phyloP scores from a whole-genome alignment of 345 rosid species.

The Linum usitatissimum region DNA sequence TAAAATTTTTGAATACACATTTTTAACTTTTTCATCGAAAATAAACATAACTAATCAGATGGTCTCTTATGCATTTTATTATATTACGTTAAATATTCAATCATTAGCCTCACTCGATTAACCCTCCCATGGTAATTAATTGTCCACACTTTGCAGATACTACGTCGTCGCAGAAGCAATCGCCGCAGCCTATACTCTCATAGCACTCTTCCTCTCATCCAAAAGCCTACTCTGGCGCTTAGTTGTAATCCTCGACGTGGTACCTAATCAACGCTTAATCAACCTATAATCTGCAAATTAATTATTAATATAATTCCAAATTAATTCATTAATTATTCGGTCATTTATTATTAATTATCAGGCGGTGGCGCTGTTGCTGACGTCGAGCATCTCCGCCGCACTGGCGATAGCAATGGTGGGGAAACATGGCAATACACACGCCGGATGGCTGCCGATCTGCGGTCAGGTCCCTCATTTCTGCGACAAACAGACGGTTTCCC shows the following conservation, averaged over 20 bases:
- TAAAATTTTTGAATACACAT: no score
- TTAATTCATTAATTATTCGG: background rate
- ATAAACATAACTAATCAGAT: no score
- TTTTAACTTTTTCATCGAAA: no score
- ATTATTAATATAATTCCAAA: background rate
- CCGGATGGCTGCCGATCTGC: conserved; percentile 59
- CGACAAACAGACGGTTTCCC: conserved; percentile 30
- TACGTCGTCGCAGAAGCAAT: conserved; percentile 44
- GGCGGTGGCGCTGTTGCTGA: conserved; percentile 25
- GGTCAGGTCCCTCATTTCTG: conserved; percentile 40
- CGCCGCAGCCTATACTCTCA: conserved; percentile 28
- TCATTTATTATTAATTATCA: background rate
- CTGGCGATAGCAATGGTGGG: conserved; percentile 49
- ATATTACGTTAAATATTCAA: no score
- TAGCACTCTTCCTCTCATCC: conserved; percentile 23
- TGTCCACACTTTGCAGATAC: conserved; percentile 17
- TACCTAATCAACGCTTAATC: conserved; percentile 6
- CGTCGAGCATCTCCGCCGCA: conserved; percentile 49
- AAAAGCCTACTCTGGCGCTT: conserved; percentile 20
- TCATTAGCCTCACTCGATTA: no score
- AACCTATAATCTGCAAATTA: background rate
- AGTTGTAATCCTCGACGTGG: conserved; percentile 34
- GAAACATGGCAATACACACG: conserved; percentile 42
- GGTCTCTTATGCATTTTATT: no score
- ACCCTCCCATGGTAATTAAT: background rate